Conservation (phyloP, 306 rosid genomes). For the Dalbergia cochinchinensis region DNA sequence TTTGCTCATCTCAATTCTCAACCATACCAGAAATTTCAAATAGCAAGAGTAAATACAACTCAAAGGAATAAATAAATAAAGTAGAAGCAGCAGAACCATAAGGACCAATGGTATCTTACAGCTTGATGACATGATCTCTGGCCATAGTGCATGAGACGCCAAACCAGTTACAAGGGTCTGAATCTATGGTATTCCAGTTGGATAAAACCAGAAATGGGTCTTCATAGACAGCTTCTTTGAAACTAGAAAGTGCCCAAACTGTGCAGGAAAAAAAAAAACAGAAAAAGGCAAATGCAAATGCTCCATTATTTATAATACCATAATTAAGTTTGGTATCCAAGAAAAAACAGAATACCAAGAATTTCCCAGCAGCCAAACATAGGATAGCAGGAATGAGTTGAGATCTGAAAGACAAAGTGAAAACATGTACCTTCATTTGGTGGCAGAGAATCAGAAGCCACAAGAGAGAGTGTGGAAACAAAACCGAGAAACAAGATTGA, state of each 20-base stretch:
- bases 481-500: slow-evolving; percentile 61
- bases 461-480: slow-evolving; percentile 56
- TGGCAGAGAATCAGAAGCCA: slow-evolving; percentile 58
- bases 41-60: slow-evolving; percentile 10
- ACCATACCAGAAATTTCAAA: slow-evolving; percentile 31
- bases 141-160: slow-evolving; percentile 71
- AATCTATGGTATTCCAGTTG: slow-evolving; percentile 74
- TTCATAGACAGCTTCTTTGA: slow-evolving; percentile 81
- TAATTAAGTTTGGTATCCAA: slow-evolving; percentile 12
- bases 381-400: slow-evolving; percentile 39
- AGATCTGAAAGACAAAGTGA: slow-evolving; percentile 64
- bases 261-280: slow-evolving; percentile 1
- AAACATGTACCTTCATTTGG: slow-evolving; percentile 72
- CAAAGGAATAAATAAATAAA: not conserved
- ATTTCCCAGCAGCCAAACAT: slow-evolving; percentile 34
- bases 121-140: slow-evolving; percentile 76
- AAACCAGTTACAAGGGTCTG: slow-evolving; percentile 87
- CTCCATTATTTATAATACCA: slow-evolving; percentile 34
- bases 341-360: slow-evolving; percentile 34
- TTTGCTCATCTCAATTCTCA: not conserved
- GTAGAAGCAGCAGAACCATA: slow-evolving; percentile 19
- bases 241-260: slow-evolving; percentile 75
- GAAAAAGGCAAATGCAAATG: slow-evolving; percentile 35
- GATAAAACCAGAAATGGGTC: slow-evolving; percentile 77
- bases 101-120: slow-evolving; percentile 63